These are phyloP conservation scores for Orbilia blumenaviensis DNA, from an alignment of 2,329 filamentous ascomycete species.

Conservation along the genomic window DNA sequence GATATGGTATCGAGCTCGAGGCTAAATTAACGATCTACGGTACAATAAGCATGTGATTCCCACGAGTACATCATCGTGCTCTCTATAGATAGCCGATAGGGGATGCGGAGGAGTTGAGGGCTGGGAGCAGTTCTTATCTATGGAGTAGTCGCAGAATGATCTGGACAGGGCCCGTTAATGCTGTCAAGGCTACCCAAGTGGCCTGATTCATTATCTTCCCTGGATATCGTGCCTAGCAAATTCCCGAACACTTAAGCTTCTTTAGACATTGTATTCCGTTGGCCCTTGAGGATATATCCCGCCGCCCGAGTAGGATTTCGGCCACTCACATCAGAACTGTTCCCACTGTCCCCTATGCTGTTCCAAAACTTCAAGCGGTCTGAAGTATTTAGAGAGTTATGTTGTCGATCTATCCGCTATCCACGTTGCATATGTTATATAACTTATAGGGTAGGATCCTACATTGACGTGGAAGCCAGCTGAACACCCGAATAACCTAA, in stretches of 20 bases:
- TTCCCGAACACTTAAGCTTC: constrained; percentile 28
- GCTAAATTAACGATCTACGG: background rate
- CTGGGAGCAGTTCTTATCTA: background rate
- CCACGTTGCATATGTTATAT: background rate
- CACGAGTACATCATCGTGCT: background rate
- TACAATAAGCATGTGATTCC: constrained; percentile 25
- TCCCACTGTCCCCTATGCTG: background rate
- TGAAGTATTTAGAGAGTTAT: background rate
- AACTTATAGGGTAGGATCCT: constrained; percentile 3
- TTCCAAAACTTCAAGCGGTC: background rate
- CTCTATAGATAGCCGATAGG: constrained; percentile 10
- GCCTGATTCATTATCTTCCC: background rate
- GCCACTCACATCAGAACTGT: background rate
- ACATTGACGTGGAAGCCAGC: background rate
- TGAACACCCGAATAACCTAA: background rate
- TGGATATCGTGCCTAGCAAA: background rate
- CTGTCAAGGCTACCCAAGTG: background rate
- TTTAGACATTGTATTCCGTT: constrained; percentile 20
- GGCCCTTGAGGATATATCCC: background rate
- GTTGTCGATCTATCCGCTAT: background rate
- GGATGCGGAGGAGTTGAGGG: constrained; percentile 15
- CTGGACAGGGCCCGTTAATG: background rate
- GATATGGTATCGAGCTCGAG: background rate
- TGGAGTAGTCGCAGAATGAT: background rate
- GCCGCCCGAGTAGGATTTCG: background rate